These are phyloP conservation scores for Heritiera littoralis DNA, from an alignment of 345 rosid genomes.

Conservation along the genomic window DNA sequence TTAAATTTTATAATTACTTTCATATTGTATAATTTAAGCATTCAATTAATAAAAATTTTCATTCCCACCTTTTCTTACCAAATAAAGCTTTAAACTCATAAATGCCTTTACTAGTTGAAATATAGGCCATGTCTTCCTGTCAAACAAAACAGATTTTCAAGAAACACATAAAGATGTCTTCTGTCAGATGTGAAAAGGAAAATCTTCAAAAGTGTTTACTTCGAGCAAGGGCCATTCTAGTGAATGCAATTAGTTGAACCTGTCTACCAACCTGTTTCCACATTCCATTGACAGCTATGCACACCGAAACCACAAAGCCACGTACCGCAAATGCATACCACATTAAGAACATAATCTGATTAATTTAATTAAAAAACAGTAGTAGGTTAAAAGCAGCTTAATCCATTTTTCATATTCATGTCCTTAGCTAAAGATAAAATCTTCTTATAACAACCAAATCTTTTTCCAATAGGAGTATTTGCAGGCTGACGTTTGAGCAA, in stretches of 20 bases:
- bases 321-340: background rate
- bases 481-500: no score
- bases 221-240: background rate
- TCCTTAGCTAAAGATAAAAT: no score
- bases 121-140: background rate
- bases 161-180: background rate
- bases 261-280: conserved; percentile 17
- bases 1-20: no score
- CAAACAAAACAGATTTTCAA: background rate
- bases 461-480: no score
- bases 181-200: background rate
- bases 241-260: conserved; percentile 19
- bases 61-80: no score
- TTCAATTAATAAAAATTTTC: no score
- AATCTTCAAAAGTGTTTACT: background rate
- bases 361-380: background rate
- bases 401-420: no score
- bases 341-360: background rate
- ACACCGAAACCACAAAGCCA: background rate
- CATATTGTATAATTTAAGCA: no score
- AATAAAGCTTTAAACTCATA: no score
- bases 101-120: background rate
- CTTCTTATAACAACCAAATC: no score
- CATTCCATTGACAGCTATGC: background rate
- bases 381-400: no score